Percentiles rank a stretch among this genome's conserved stretches.
Evolutionary conservation across 768 basidiomycete species (phyloP).

Genomic region (Ramaria rubella): DNA sequence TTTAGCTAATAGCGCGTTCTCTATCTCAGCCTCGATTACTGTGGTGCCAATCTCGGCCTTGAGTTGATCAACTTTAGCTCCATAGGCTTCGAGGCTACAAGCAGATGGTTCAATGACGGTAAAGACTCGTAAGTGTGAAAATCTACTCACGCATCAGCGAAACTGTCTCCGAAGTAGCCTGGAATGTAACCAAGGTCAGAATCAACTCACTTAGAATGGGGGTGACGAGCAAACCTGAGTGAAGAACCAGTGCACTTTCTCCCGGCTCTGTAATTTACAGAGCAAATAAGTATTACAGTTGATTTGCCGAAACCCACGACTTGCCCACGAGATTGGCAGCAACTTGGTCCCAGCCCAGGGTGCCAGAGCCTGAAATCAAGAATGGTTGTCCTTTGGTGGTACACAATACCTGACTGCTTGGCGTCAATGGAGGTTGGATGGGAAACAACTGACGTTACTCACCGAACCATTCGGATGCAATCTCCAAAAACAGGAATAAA

Average conservation of each 20-base stretch:
- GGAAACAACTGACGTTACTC: constrained; percentile 16
- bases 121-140: background rate
- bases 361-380: constrained; percentile 90
- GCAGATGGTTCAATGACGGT: background rate
- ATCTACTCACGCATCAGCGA: constrained; percentile 68
- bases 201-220: background rate
- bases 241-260: constrained; percentile 74
- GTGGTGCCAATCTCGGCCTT: constrained; percentile 78
- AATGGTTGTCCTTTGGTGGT: constrained; percentile 82
- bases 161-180: constrained; percentile 93
- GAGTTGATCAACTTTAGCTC: constrained; percentile 79
- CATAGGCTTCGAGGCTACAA: constrained; percentile 74
- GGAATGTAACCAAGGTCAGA: background rate
- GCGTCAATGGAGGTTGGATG: background rate
- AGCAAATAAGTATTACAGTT: background rate
- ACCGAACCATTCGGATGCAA: constrained; percentile 79
- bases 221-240: constrained; percentile 33
- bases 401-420: constrained; percentile 61
- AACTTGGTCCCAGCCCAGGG: constrained; percentile 96
- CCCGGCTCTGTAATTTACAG: constrained; percentile 42
- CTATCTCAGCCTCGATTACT: constrained; percentile 53
- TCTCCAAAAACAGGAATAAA: constrained; percentile 88
- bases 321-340: constrained; percentile 73
- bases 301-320: background rate
- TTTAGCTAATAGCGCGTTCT: constrained; percentile 64